Conservation (phyloP, 2,329 filamentous ascomycete genomes). For the Penicillium sp. region DNA sequence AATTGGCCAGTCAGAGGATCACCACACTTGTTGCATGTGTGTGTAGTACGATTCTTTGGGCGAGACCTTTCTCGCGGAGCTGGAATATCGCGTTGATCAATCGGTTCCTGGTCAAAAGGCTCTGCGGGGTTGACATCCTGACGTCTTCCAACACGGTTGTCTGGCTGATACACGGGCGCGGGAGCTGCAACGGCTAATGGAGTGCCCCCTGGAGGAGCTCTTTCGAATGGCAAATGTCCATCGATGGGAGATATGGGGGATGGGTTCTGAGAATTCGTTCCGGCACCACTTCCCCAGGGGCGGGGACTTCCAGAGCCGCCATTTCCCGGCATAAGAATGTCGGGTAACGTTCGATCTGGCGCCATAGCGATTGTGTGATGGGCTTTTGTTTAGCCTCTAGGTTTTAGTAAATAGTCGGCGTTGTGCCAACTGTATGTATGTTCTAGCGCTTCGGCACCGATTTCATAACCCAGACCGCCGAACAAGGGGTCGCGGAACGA, state of each 20-base stretch:
- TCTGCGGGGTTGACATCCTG: slow-evolving; percentile 25
- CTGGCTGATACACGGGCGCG: slow-evolving; percentile 18
- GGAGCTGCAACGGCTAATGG: slow-evolving; percentile 3
- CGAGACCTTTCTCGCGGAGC: slow-evolving; percentile 33
- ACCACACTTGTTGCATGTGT: slow-evolving; percentile 78
- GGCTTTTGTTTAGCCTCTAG: neutral
- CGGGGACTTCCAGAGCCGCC: slow-evolving; percentile 29
- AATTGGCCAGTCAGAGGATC: slow-evolving; percentile 90
- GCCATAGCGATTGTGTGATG: slow-evolving; percentile 31
- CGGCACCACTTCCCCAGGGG: slow-evolving; percentile 35
- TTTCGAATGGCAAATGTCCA: slow-evolving; percentile 30
- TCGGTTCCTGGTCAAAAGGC: slow-evolving; percentile 26
- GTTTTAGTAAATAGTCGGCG: neutral
- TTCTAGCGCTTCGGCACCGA: neutral
- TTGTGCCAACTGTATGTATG: neutral
- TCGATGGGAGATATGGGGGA: slow-evolving; percentile 40
- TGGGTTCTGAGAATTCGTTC: slow-evolving; percentile 31
- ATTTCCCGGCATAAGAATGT: slow-evolving; percentile 42
- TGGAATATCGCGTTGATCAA: slow-evolving; percentile 29
- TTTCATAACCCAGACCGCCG: slow-evolving; percentile 14
- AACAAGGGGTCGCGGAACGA: slow-evolving; percentile 12
- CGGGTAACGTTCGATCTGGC: slow-evolving; percentile 39
- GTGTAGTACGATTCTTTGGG: slow-evolving; percentile 38
- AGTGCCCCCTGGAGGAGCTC: slow-evolving; percentile 5
- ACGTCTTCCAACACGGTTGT: slow-evolving; percentile 24